These are phyloP conservation scores for Umbellularia californica DNA, from an alignment of 164 flowering plant species.

Conservation along the genomic window DNA sequence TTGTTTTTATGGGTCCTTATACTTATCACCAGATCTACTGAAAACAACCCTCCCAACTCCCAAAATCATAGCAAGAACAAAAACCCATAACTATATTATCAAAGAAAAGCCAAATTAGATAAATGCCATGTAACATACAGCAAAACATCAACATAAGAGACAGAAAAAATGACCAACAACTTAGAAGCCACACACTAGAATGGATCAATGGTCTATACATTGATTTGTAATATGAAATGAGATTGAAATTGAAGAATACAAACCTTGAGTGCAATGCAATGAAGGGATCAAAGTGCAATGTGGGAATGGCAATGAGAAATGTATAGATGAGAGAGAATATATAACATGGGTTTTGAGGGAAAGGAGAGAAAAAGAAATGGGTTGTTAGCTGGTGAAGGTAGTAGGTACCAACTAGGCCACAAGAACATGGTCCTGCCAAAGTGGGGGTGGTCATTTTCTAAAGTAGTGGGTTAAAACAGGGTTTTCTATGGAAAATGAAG, in stretches of 20 bases:
- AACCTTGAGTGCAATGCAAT: neutral
- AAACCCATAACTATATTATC: constrained; percentile 1
- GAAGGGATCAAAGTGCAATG: constrained; percentile 12
- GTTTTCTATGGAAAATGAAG: constrained; percentile 3
- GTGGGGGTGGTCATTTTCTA: neutral
- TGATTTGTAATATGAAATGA: neutral
- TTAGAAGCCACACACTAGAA: neutral
- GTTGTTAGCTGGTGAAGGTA: constrained; percentile 21
- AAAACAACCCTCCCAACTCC: neutral
- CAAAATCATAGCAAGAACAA: constrained; percentile 11
- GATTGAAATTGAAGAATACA: neutral
- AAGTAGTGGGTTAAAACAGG: neutral
- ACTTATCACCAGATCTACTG: neutral
- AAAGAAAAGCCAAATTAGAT: constrained; percentile 16
- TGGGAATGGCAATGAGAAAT: constrained; percentile 36
- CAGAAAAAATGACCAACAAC: neutral
- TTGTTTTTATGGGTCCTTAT: neutral
- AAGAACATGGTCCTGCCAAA: neutral
- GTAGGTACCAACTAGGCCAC: constrained; percentile 4
- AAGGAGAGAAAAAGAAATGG: constrained; percentile 25
- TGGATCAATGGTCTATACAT: neutral
- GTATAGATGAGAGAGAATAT: constrained; percentile 10
- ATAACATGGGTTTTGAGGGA: neutral
- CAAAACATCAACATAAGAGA: constrained; percentile 3
- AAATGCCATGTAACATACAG: constrained; percentile 6